Evolutionary conservation across 176 grass and related monocot genomes (phyloP).

Genomic region (Ampelocalamus luodianensis): DNA sequence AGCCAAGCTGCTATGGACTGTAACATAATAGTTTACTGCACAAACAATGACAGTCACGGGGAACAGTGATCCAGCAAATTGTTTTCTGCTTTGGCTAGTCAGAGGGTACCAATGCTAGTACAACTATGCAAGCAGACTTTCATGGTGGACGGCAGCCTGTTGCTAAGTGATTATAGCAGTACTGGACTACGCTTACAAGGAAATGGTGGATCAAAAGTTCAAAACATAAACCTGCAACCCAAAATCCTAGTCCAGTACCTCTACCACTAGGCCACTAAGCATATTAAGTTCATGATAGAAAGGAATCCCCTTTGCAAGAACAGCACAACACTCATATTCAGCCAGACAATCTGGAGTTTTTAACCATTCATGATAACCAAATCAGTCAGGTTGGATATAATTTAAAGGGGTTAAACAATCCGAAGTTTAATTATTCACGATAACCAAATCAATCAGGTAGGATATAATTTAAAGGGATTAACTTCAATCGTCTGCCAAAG

Average conservation of each 20-base stretch:
- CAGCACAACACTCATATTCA: neutral
- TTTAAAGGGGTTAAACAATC: neutral
- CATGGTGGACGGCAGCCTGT: neutral
- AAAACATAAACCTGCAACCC: neutral
- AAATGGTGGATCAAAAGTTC: neutral
- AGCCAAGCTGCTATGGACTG: neutral
- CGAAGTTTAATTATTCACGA: neutral
- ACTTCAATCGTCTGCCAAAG: neutral
- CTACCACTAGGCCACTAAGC: neutral
- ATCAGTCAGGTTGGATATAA: neutral
- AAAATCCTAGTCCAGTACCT: neutral
- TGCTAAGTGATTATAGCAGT: neutral
- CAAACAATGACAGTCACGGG: neutral
- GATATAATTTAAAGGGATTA: neutral
- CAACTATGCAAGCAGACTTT: neutral
- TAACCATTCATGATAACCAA: neutral
- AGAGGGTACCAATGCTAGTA: neutral
- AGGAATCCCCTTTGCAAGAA: neutral
- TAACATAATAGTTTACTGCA: neutral
- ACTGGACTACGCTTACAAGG: no score
- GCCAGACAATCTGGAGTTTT: neutral
- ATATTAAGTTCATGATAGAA: constrained; percentile 7
- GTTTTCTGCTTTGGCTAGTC: neutral
- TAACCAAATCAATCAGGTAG: neutral
- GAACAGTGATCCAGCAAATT: neutral